phyloP scores from a whole-genome alignment of 306 rosid species.

The Trifolium pratense region DNA sequence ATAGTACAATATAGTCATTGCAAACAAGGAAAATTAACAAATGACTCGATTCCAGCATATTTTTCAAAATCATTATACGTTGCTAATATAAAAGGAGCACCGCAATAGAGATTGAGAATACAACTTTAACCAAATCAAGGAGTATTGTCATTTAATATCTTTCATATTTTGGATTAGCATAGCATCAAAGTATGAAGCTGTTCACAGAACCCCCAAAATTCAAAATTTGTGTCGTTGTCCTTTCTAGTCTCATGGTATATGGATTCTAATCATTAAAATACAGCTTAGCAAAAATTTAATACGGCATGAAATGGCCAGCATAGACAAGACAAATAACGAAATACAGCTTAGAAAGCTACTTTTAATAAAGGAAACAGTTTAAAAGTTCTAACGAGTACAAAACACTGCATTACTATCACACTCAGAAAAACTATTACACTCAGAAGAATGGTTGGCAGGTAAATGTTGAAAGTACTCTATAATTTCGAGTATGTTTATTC shows the following conservation, averaged over 20 bases:
- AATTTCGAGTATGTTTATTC: too few relatives aligned
- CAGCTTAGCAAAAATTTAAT: neutral
- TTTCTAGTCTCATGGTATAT: constrained; percentile 10
- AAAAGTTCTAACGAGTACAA: neutral
- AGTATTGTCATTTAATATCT: neutral
- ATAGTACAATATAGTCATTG: constrained; percentile 22
- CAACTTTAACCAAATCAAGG: neutral
- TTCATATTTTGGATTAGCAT: constrained; percentile 24
- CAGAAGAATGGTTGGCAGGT: constrained; percentile 20
- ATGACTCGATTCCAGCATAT: constrained; percentile 1
- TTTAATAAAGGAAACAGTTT: constrained; percentile 29
- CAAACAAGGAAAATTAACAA: constrained; percentile 28
- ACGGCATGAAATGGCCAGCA: constrained; percentile 14
- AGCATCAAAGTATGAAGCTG: constrained; percentile 14
- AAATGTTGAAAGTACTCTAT: neutral
- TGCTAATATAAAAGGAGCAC: constrained; percentile 25
- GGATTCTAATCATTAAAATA: constrained; percentile 23
- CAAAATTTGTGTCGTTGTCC: neutral
- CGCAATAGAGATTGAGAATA: constrained; percentile 3
- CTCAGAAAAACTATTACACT: constrained; percentile 18
- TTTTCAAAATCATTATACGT: constrained; percentile 18
- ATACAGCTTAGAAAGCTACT: constrained; percentile 26
- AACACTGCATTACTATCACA: constrained; percentile 9
- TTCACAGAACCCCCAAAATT: constrained; percentile 15
- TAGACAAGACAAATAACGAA: constrained; percentile 30